Evolutionary conservation across 371 early-diverging fungal species (phyloP).

Genomic region (Mucor saturninus): DNA sequence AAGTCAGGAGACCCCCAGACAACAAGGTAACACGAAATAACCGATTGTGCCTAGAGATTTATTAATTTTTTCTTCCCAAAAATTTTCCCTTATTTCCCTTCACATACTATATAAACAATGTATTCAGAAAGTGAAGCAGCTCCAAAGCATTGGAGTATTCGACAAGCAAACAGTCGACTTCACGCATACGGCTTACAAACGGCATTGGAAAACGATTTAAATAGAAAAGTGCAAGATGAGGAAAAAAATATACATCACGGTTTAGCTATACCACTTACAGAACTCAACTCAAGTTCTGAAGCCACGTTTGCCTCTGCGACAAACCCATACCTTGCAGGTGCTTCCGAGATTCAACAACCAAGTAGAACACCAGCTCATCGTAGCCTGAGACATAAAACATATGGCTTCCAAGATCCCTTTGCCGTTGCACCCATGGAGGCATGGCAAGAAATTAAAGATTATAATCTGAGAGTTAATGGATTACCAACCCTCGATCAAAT

Average conservation of each 20-base stretch:
- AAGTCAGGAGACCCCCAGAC: too few species aligned
- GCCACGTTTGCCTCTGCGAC: slow-evolving; percentile 15
- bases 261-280: slow-evolving; percentile 38
- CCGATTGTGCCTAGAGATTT: too few species aligned
- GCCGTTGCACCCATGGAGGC: slow-evolving; percentile 53
- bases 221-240: slow-evolving; percentile 31
- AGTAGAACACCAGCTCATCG: slow-evolving; percentile 19
- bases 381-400: slow-evolving; percentile 38
- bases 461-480: slow-evolving; percentile 53
- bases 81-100: too few species aligned
- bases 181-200: slow-evolving; percentile 37
- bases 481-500: slow-evolving; percentile 58
- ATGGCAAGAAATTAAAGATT: slow-evolving; percentile 58
- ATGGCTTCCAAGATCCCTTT: slow-evolving; percentile 50
- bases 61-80: too few species aligned
- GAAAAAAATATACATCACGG: slow-evolving; percentile 30
- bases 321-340: slow-evolving; percentile 38
- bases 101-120: not conserved
- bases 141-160: slow-evolving; percentile 44
- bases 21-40: too few species aligned
- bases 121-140: too few species aligned
- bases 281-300: slow-evolving; percentile 16
- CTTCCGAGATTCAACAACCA: slow-evolving; percentile 23
- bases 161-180: slow-evolving; percentile 52
- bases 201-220: slow-evolving; percentile 47